Percentiles rank a stretch among this genome's conserved stretches.
Conservation (phyloP, 164 flowering plant genomes). For the Tinospora cordifolia region DNA sequence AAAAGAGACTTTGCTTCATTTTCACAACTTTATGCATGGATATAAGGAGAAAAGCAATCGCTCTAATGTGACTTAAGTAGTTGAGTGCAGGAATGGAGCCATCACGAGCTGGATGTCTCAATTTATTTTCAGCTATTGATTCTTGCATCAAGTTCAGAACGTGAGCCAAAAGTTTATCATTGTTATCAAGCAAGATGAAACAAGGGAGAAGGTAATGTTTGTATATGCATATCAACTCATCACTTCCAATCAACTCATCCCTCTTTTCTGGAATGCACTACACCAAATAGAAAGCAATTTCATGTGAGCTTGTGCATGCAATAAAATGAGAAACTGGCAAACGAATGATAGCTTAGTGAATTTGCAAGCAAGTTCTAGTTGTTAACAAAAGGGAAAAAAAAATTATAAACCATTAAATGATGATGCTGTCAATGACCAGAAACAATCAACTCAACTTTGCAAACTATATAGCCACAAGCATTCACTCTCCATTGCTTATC, state of each 20-base stretch:
- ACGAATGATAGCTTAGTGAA: neutral
- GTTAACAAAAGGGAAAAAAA: neutral
- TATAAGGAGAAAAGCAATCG: conserved; percentile 32
- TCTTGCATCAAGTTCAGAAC: conserved; percentile 46
- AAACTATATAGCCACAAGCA: neutral
- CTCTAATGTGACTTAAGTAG: conserved; percentile 26
- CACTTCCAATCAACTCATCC: conserved; percentile 14
- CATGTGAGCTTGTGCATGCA: neutral
- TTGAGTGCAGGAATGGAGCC: conserved; percentile 11
- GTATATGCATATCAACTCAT: conserved; percentile 14
- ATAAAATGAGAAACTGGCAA: neutral
- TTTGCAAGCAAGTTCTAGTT: neutral
- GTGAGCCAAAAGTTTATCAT: conserved; percentile 32
- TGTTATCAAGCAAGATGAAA: conserved; percentile 46
- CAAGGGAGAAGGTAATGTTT: conserved; percentile 51
- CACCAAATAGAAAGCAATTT: conserved; percentile 9
- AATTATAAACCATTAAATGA: neutral
- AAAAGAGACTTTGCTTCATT: conserved; percentile 29
- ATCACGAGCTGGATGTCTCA: conserved; percentile 11
- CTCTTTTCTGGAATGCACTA: conserved; percentile 42
- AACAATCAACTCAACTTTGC: conserved; percentile 1
- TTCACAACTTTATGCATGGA: conserved; percentile 43
- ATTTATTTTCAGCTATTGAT: conserved; percentile 21
- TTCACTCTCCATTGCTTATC: neutral
- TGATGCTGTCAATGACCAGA: neutral